These are phyloP conservation scores for Solanum chmielewskii DNA, from an alignment of 257 asterid species.

Conservation along the genomic window DNA sequence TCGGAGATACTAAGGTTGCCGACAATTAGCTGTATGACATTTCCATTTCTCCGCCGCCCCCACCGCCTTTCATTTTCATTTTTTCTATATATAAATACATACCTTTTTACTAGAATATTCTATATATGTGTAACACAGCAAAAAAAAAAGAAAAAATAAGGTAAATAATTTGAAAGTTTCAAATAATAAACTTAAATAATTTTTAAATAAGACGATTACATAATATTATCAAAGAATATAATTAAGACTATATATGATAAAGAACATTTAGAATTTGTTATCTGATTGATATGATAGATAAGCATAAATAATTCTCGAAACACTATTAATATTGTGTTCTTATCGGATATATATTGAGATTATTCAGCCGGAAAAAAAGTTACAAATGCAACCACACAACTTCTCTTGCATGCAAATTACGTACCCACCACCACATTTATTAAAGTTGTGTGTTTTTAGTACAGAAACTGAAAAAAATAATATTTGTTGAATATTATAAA, in stretches of 20 bases:
- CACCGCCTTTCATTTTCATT: not conserved
- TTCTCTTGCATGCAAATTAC: not conserved
- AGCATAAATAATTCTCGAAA: not conserved
- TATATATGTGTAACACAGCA: no score
- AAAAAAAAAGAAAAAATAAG: no score
- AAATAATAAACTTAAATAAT: no score
- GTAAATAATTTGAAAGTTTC: no score
- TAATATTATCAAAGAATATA: no score
- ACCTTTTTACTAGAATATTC: not conserved
- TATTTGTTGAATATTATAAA: not conserved
- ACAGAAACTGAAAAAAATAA: not conserved
- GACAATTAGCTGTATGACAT: not conserved
- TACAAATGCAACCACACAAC: not conserved
- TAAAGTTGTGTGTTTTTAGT: not conserved
- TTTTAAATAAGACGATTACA: no score
- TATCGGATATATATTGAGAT: not conserved
- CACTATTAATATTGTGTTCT: not conserved
- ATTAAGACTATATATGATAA: not conserved
- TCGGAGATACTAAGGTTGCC: not conserved
- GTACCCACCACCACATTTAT: not conserved
- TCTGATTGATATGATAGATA: not conserved
- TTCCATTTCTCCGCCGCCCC: not conserved
- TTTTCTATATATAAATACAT: no score
- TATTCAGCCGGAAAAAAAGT: not conserved
- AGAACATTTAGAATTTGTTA: not conserved